phyloP scores from a whole-genome alignment of 116 monocot genomes.

The Posidonia oceanica region DNA sequence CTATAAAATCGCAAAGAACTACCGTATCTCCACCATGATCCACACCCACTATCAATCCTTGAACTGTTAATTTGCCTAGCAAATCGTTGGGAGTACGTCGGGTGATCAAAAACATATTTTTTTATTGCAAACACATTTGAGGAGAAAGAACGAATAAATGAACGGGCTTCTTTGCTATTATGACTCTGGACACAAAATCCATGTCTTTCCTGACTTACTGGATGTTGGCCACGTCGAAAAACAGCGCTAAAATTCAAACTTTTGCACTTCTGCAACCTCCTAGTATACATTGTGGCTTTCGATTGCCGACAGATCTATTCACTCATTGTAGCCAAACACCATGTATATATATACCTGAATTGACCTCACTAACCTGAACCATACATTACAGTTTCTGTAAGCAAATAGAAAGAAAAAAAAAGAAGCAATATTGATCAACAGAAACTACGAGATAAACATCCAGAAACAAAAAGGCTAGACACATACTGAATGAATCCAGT shows the following conservation, averaged over 20 bases:
- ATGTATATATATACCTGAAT: too few relatives aligned
- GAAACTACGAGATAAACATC: too few relatives aligned
- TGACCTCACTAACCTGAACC: too few relatives aligned
- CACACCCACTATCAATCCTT: background rate
- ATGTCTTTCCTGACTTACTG: background rate
- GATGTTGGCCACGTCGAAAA: background rate
- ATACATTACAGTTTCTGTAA: too few relatives aligned
- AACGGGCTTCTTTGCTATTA: background rate
- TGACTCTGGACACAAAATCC: background rate
- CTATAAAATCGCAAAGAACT: constrained; percentile 37
- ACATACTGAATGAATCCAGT: too few relatives aligned
- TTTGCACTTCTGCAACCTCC: constrained; percentile 45
- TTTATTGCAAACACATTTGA: too few relatives aligned
- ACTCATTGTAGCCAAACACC: background rate
- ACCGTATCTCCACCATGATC: background rate
- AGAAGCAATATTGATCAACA: too few relatives aligned
- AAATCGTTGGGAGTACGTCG: background rate
- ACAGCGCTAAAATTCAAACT: constrained; percentile 10
- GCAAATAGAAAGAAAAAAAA: too few relatives aligned
- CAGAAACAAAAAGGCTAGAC: too few relatives aligned
- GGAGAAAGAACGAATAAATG: background rate
- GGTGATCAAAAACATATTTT: too few relatives aligned
- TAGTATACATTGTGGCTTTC: constrained; percentile 46
- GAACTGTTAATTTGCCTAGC: background rate
- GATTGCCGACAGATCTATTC: background rate